Conservation (phyloP, 2,329 filamentous ascomycete genomes). For the Aspergillus brasiliensis region DNA sequence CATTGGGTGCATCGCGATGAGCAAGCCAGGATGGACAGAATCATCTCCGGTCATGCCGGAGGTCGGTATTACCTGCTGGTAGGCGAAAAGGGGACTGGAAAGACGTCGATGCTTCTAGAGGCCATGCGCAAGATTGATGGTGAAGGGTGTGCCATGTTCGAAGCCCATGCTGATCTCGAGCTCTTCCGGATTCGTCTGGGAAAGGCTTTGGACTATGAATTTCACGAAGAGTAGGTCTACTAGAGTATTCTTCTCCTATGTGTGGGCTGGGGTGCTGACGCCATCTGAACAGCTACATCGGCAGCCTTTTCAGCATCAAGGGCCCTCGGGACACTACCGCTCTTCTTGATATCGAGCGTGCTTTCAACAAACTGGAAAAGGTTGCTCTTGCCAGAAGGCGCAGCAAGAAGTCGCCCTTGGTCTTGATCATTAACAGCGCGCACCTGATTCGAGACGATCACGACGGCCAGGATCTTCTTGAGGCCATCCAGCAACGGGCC, state of each 20-base stretch:
- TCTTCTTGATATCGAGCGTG: conserved; percentile 90
- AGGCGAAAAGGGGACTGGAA: conserved; percentile 94
- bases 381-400: conserved; percentile 72
- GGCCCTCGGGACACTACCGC: conserved; percentile 91
- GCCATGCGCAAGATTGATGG: conserved; percentile 92
- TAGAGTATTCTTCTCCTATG: background rate
- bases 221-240: conserved; percentile 80
- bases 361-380: conserved; percentile 97
- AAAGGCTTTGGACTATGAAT: conserved; percentile 94
- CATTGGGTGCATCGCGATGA: conserved; percentile 85
- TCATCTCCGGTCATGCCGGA: conserved; percentile 69
- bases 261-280: conserved; percentile 13
- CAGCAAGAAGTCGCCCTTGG: conserved; percentile 66
- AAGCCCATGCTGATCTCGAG: conserved; percentile 91
- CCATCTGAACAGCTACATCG: conserved; percentile 60
- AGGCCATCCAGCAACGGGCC: conserved; percentile 91
- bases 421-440: conserved; percentile 93
- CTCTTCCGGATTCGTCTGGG: conserved; percentile 92
- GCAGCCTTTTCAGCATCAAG: conserved; percentile 90
- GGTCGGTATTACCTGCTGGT: conserved; percentile 92
- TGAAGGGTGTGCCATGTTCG: conserved; percentile 89
- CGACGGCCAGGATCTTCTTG: conserved; percentile 87
- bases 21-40: conserved; percentile 78
- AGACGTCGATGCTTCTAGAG: conserved; percentile 94
- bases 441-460: conserved; percentile 90